Percentiles rank a stretch among this genome's conserved stretches.
Evolutionary conservation across 2,329 filamentous ascomycete genomes (phyloP).

Genomic region (Alternaria gansuensis): DNA sequence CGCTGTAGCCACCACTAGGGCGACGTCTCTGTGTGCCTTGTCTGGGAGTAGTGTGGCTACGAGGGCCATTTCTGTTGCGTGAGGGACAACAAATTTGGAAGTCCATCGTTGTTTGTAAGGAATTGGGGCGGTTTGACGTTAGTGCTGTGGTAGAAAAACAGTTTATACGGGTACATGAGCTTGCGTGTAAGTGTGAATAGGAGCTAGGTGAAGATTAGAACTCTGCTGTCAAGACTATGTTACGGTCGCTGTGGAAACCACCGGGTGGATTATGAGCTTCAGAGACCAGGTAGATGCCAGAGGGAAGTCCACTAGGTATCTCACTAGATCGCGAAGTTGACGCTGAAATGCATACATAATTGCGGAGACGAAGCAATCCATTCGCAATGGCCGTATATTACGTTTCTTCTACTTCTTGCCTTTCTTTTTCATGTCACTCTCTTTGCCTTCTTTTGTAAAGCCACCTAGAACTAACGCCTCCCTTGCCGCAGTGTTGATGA

Average conservation of each 20-base stretch:
- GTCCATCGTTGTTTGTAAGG: neutral
- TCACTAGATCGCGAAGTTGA: neutral
- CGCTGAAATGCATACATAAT: neutral
- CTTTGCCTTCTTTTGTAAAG: slow-evolving; percentile 65
- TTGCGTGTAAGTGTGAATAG: neutral
- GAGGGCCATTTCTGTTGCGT: neutral
- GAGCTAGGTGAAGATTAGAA: neutral
- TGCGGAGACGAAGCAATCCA: neutral
- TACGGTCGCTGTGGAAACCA: neutral
- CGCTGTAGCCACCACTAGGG: neutral
- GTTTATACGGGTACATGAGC: neutral
- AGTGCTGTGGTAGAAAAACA: no score
- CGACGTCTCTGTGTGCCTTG: neutral
- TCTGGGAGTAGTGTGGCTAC: neutral
- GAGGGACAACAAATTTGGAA: neutral
- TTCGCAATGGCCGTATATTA: neutral
- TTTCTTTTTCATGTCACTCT: slow-evolving; percentile 43
- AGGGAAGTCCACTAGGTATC: neutral
- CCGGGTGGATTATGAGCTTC: neutral
- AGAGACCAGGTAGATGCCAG: neutral
- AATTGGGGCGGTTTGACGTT: no score
- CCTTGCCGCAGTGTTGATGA: slow-evolving; percentile 87
- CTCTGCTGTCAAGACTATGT: neutral
- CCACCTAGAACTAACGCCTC: slow-evolving; percentile 84
- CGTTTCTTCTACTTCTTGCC: slow-evolving; percentile 39